Percentiles rank a stretch among this genome's conserved stretches.
Evolutionary conservation across 2,329 filamentous ascomycete species (phyloP).

Genomic region (Penicillium griseofulvum): DNA sequence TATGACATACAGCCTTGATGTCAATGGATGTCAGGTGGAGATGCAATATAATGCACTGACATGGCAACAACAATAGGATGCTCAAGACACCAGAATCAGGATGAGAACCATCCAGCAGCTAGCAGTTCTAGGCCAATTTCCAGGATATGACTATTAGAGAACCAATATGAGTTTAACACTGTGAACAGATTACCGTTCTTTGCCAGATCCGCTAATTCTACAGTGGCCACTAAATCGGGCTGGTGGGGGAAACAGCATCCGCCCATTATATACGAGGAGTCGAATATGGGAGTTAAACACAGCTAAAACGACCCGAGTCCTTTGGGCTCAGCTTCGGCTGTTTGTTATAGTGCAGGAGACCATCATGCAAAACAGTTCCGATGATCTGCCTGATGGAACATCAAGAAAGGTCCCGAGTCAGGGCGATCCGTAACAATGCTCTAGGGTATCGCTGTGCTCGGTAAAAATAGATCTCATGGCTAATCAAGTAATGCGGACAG

Average conservation of each 20-base stretch:
- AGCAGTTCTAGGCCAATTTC: neutral
- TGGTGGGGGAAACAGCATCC: neutral
- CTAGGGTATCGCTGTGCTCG: too few species aligned
- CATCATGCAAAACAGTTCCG: neutral
- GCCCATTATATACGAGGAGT: neutral
- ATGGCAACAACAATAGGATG: neutral
- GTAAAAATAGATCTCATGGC: neutral
- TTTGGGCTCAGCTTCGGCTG: too few species aligned
- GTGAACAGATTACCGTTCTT: neutral
- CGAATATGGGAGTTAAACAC: neutral
- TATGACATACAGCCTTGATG: neutral
- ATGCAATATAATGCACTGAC: neutral
- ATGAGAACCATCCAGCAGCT: neutral
- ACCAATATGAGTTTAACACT: neutral
- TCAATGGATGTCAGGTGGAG: neutral
- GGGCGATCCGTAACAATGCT: neutral
- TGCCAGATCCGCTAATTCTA: neutral
- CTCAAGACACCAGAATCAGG: neutral
- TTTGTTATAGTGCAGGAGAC: neutral
- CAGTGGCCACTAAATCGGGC: too few species aligned
- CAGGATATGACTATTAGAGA: neutral
- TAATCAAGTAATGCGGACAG: neutral
- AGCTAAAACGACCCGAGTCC: neutral
- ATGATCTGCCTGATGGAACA: neutral
- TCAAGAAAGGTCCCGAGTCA: neutral